Percentiles rank a stretch among this genome's conserved stretches.
Evolutionary conservation across 148 eudicot species (phyloP).

Genomic region (Vaccinium corymbosum): DNA sequence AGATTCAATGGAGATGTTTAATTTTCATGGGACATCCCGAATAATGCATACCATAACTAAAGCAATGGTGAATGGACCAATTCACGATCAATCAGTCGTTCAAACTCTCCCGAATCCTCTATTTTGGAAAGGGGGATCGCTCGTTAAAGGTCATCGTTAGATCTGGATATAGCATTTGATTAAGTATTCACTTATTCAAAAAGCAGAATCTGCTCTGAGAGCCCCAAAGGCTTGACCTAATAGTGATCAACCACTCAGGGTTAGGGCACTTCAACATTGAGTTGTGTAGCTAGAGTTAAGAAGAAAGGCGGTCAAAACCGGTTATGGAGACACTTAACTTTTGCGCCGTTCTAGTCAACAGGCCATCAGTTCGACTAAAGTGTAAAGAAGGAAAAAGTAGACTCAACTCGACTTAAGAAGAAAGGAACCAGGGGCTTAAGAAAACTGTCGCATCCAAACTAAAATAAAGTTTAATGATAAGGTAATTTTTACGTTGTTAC

Average conservation of each 20-base stretch:
- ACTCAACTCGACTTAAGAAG: background rate
- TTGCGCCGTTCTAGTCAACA: background rate
- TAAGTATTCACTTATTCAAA: too few relatives aligned
- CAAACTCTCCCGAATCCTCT: too few relatives aligned
- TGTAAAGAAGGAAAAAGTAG: background rate
- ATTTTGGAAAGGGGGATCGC: too few relatives aligned
- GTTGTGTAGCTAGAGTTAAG: background rate
- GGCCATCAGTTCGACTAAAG: background rate
- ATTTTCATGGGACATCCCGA: background rate
- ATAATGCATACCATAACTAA: too few relatives aligned
- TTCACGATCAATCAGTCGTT: too few relatives aligned
- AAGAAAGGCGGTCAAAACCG: background rate
- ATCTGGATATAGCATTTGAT: too few relatives aligned
- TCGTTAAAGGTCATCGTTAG: too few relatives aligned
- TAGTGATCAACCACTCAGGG: background rate
- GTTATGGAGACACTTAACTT: background rate
- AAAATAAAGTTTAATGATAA: background rate
- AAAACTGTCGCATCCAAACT: background rate
- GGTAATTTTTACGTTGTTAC: background rate
- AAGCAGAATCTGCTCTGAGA: too few relatives aligned
- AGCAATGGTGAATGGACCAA: too few relatives aligned
- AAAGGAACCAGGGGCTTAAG: background rate
- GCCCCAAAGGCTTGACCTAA: too few relatives aligned
- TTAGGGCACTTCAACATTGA: background rate
- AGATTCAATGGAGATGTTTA: background rate